phyloP scores from a whole-genome alignment of 83 land plant species.

The Picea mariana region DNA sequence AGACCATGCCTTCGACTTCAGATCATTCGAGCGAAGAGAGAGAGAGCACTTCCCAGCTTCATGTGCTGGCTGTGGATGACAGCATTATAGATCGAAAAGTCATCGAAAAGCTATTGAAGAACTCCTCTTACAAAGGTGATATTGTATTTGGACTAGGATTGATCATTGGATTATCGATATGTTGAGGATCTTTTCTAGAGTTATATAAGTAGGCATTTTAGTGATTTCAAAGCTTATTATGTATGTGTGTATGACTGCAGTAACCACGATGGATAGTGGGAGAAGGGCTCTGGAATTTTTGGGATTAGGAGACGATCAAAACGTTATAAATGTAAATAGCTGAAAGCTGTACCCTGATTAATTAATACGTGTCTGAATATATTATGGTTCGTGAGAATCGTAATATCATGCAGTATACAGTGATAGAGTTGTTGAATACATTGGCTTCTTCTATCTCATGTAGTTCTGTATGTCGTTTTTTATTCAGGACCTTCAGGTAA shows the following conservation, averaged over 20 bases:
- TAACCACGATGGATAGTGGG: constrained; percentile 64
- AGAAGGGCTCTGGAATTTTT: constrained; percentile 20
- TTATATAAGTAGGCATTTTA: background rate
- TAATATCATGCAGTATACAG: no score
- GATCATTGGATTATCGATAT: background rate
- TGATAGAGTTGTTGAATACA: no score
- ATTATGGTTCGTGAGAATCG: no score
- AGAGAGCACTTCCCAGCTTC: constrained; percentile 26
- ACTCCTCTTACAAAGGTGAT: constrained; percentile 23
- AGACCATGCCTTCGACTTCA: background rate
- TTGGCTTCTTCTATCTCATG: no score
- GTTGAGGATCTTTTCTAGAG: background rate
- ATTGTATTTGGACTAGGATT: background rate
- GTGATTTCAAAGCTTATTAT: no score
- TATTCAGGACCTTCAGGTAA: constrained; percentile 31
- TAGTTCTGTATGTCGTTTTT: no score
- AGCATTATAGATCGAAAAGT: constrained; percentile 66
- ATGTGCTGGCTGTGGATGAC: constrained; percentile 83
- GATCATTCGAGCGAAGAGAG: background rate
- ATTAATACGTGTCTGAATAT: no score
- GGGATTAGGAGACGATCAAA: constrained; percentile 35
- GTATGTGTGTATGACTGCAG: constrained; percentile 30
- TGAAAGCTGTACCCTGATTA: no score
- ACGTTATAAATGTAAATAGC: background rate
- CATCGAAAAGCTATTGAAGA: constrained; percentile 76